These are phyloP conservation scores for Metschnikowia cubensis DNA, from an alignment of 805 yeast genomes.

Conservation along the genomic window DNA sequence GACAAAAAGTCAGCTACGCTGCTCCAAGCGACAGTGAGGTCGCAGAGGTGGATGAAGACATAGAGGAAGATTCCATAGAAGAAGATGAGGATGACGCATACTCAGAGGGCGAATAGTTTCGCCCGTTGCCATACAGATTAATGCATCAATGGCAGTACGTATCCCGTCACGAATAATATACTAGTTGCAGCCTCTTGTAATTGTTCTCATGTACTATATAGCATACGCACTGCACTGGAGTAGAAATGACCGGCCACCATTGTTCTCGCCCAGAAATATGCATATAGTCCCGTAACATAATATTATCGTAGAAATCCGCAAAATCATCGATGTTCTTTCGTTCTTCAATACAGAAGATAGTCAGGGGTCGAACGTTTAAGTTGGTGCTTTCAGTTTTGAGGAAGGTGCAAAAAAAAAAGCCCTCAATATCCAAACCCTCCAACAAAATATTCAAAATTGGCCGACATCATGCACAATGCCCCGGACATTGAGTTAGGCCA, in stretches of 20 bases:
- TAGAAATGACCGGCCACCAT: neutral
- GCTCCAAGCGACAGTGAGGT: slow-evolving; percentile 13
- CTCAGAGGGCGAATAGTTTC: slow-evolving; percentile 6
- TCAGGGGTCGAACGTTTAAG: too few relatives aligned
- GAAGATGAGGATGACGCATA: slow-evolving; percentile 11
- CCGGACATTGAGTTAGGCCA: neutral
- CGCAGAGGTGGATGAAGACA: neutral
- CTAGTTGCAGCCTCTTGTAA: neutral
- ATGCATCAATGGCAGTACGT: neutral
- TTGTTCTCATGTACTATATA: neutral
- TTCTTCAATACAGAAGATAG: too few relatives aligned
- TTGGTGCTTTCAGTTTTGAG: too few relatives aligned
- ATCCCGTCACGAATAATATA: neutral
- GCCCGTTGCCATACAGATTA: neutral
- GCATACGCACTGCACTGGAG: neutral
- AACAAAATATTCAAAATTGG: too few relatives aligned
- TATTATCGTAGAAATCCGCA: neutral
- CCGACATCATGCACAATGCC: neutral
- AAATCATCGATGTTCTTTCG: neutral
- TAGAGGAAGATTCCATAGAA: neutral
- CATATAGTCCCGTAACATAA: neutral
- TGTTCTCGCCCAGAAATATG: neutral
- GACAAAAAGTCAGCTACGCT: slow-evolving; percentile 13
- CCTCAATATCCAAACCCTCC: too few relatives aligned
- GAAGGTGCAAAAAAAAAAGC: too few relatives aligned